Conservation (phyloP, 1,284 basidiomycete genomes). For the Austroboletus novae-zelandiae region DNA sequence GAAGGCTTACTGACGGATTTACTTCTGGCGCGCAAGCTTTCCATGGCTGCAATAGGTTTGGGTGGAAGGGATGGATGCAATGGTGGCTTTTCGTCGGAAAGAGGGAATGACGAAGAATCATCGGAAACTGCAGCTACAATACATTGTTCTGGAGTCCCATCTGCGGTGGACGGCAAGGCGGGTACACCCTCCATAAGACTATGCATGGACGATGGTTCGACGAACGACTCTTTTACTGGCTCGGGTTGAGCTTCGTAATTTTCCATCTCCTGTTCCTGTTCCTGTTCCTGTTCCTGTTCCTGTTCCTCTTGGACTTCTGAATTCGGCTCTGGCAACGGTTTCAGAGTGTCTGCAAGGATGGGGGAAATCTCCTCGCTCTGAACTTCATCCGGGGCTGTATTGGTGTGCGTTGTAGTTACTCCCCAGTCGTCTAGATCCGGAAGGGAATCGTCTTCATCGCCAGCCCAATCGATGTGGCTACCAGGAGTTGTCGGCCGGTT, state of each 20-base stretch:
- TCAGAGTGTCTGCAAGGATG: slow-evolving; percentile 63
- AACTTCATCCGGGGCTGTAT: slow-evolving; percentile 10
- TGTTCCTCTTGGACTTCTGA: slow-evolving; percentile 20
- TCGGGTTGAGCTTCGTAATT: slow-evolving; percentile 14
- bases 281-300: slow-evolving; percentile 20
- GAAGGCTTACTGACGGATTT: slow-evolving; percentile 16
- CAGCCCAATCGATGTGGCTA: slow-evolving; percentile 82
- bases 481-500: slow-evolving; percentile 68
- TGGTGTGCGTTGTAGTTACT: slow-evolving; percentile 43
- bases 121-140: slow-evolving; percentile 4
- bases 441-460: slow-evolving; percentile 76
- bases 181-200: slow-evolving; percentile 2
- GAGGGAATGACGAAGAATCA: slow-evolving; percentile 10
- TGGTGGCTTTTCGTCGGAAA: slow-evolving; percentile 18
- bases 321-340: slow-evolving; percentile 54
- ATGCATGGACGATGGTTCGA: slow-evolving; percentile 9
- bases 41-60: slow-evolving; percentile 40
- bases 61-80: slow-evolving; percentile 50
- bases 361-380: slow-evolving; percentile 57
- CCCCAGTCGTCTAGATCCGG: slow-evolving; percentile 84
- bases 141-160: slow-evolving; percentile 8
- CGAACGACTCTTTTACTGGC: slow-evolving; percentile 6
- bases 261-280: slow-evolving; percentile 23
- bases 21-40: slow-evolving; percentile 18
- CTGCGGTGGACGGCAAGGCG: neutral